A percentile compares a stretch with the other conserved stretches of the same genome.
These are phyloP conservation scores for Penicillium antarcticum DNA, from an alignment of 495 filamentous ascomycete genomes.

Conservation along the genomic window DNA sequence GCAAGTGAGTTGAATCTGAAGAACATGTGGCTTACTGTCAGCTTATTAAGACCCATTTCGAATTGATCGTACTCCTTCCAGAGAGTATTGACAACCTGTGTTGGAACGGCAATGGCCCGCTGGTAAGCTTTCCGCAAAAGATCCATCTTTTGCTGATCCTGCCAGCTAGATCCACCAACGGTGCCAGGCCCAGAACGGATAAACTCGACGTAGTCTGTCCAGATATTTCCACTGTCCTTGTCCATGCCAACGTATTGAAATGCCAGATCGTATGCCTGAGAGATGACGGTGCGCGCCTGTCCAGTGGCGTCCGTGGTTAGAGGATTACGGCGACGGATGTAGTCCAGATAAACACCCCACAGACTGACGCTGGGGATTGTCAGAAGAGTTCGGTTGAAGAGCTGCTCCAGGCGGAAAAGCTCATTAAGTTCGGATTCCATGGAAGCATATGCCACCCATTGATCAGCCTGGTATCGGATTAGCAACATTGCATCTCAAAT, in stretches of 20 bases:
- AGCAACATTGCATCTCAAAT: neutral
- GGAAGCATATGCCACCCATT: slow-evolving; percentile 80
- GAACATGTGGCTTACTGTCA: slow-evolving; percentile 53
- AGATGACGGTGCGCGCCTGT: slow-evolving; percentile 69
- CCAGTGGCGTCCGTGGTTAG: slow-evolving; percentile 76
- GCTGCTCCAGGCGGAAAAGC: slow-evolving; percentile 68
- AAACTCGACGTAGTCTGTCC: slow-evolving; percentile 91
- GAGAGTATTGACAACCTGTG: slow-evolving; percentile 68
- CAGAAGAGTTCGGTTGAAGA: slow-evolving; percentile 74
- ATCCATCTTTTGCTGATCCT: slow-evolving; percentile 98
- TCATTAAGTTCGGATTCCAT: slow-evolving; percentile 87
- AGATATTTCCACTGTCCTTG: slow-evolving; percentile 84
- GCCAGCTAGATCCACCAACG: slow-evolving; percentile 82
- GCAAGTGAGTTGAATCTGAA: slow-evolving; percentile 4
- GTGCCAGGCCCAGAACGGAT: slow-evolving; percentile 80
- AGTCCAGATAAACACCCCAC: slow-evolving; percentile 93
- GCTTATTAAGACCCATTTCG: slow-evolving; percentile 87
- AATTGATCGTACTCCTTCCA: slow-evolving; percentile 99
- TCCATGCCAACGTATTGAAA: slow-evolving; percentile 87
- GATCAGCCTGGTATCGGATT: slow-evolving; percentile 63
- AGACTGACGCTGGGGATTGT: slow-evolving; percentile 74
- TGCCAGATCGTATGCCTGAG: slow-evolving; percentile 84
- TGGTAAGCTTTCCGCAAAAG: slow-evolving; percentile 86
- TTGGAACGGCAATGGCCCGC: slow-evolving; percentile 79
- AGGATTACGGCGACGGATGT: slow-evolving; percentile 87